Evolutionary conservation across 2,329 filamentous ascomycete species (phyloP).

Genomic region (Graphilbum sp.): DNA sequence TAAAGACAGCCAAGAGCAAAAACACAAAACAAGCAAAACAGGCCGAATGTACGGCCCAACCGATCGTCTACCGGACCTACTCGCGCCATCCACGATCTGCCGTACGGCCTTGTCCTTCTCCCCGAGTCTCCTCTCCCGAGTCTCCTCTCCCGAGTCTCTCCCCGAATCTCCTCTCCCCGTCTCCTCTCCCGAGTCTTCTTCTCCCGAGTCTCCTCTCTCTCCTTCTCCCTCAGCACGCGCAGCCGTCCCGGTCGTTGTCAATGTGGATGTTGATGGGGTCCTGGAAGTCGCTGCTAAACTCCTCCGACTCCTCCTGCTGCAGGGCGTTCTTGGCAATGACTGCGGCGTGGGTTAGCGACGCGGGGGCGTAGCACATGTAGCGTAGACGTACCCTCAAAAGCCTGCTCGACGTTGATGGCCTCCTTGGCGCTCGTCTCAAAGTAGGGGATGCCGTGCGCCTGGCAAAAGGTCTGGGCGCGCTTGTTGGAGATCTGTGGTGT

Average conservation of each 20-base stretch:
- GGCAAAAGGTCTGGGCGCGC: slow-evolving; percentile 91
- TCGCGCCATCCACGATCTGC: too few species aligned
- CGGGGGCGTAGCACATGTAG: too few species aligned
- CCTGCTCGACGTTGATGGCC: slow-evolving; percentile 88
- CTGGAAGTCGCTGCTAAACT: slow-evolving; percentile 93
- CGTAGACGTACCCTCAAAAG: slow-evolving; percentile 41
- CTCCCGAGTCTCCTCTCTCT: too few species aligned
- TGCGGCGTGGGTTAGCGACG: slow-evolving; percentile 19
- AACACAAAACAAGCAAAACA: background rate
- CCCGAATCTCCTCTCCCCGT: too few species aligned
- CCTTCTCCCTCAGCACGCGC: slow-evolving; percentile 53
- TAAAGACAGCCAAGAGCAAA: background rate
- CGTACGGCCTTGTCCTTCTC: too few species aligned
- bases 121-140: too few species aligned
- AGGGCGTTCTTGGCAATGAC: slow-evolving; percentile 94
- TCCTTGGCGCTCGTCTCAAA: slow-evolving; percentile 99
- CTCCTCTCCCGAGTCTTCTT: too few species aligned
- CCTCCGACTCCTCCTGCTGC: slow-evolving; percentile 91
- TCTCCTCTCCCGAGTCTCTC: too few species aligned
- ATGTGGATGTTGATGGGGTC: slow-evolving; percentile 98
- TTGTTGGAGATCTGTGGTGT: slow-evolving; percentile 66
- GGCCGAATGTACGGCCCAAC: too few species aligned
- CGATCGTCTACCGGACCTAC: too few species aligned
- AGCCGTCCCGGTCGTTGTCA: slow-evolving; percentile 83
- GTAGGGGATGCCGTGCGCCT: slow-evolving; percentile 94